Evolutionary conservation across 2,329 filamentous ascomycete genomes (phyloP).

Genomic region (Paecilomyces fulvus): DNA sequence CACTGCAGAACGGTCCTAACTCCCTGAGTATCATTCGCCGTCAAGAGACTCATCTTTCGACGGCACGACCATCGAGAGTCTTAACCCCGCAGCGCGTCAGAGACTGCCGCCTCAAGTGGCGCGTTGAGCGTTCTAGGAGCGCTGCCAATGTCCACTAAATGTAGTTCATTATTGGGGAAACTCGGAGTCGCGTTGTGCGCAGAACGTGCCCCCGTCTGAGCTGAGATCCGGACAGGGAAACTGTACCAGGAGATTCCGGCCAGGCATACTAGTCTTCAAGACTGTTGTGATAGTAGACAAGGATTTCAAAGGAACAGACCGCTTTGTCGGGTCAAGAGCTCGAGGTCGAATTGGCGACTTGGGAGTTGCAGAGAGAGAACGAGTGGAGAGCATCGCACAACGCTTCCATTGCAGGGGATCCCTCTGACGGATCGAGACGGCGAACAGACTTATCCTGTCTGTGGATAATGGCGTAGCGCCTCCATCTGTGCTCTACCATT

Average conservation of each 20-base stretch:
- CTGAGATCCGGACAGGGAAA: neutral
- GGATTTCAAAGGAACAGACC: slow-evolving; percentile 8
- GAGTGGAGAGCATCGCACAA: neutral
- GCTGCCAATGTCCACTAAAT: slow-evolving; percentile 10
- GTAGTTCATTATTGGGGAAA: slow-evolving; percentile 8
- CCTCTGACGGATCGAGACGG: neutral
- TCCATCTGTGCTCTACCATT: slow-evolving; percentile 3
- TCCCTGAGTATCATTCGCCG: slow-evolving; percentile 9
- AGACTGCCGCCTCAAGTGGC: slow-evolving; percentile 7
- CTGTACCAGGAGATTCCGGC: neutral
- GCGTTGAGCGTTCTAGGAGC: slow-evolving; percentile 4
- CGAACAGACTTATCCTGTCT: neutral
- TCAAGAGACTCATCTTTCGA: slow-evolving; percentile 6
- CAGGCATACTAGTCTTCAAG: neutral
- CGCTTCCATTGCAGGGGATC: neutral
- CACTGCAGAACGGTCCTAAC: slow-evolving; percentile 13
- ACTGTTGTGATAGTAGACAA: slow-evolving; percentile 6
- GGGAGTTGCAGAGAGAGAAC: slow-evolving; percentile 1
- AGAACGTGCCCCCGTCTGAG: neutral
- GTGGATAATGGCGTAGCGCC: neutral
- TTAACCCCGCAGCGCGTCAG: slow-evolving; percentile 21
- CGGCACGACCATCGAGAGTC: slow-evolving; percentile 5
- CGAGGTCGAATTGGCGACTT: slow-evolving; percentile 14
- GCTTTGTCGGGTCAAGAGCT: slow-evolving; percentile 7
- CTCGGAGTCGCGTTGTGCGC: slow-evolving; percentile 8